Conservation (phyloP, 441 rosid genomes). For the Biscutella auriculata region DNA sequence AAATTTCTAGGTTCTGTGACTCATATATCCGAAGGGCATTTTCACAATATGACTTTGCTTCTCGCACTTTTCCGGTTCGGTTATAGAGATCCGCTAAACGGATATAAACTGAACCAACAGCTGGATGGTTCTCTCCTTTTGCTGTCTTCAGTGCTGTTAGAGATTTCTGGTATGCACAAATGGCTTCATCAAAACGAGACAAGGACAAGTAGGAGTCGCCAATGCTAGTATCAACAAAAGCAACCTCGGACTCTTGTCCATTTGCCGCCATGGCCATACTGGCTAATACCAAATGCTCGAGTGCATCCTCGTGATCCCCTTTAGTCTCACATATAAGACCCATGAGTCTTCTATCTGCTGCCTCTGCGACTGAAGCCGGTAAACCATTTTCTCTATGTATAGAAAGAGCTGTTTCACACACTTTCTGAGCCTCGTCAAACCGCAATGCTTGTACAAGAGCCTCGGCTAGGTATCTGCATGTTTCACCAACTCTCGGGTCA, state of each 20-base stretch:
- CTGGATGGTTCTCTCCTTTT: conserved; percentile 64
- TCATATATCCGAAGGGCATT: conserved; percentile 55
- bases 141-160: conserved; percentile 47
- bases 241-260: conserved; percentile 59
- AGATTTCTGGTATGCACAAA: conserved; percentile 63
- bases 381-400: conserved; percentile 42
- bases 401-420: conserved; percentile 47
- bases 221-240: conserved; percentile 57
- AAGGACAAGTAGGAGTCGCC: conserved; percentile 59
- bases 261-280: conserved; percentile 60
- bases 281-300: conserved; percentile 63
- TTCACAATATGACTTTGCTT: conserved; percentile 55
- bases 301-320: conserved; percentile 61
- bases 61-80: conserved; percentile 51
- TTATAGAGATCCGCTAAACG: conserved; percentile 59
- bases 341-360: conserved; percentile 65
- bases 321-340: conserved; percentile 66
- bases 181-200: conserved; percentile 53
- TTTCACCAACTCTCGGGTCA: conserved; percentile 60
- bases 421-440: conserved; percentile 45
- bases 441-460: conserved; percentile 60
- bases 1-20: conserved; percentile 37
- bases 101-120: conserved; percentile 50
- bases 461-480: conserved; percentile 56
- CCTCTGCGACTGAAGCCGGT: conserved; percentile 48